Evolutionary conservation across 345 rosid species (phyloP).

Genomic region (Hypericum androsaemum): DNA sequence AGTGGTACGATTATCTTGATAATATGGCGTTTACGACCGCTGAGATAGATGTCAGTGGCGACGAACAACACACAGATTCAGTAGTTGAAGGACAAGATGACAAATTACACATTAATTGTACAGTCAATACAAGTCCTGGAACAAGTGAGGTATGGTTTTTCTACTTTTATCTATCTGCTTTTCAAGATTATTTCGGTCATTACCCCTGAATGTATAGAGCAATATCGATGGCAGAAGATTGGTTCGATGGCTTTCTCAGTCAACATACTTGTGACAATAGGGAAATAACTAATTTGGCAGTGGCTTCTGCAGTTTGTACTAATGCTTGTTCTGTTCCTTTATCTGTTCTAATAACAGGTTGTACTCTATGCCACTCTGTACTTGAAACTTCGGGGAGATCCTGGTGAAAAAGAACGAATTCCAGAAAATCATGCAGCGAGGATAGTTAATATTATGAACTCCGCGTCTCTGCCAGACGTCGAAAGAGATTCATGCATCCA

Average conservation of each 20-base stretch:
- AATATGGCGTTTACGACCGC: conserved; percentile 53
- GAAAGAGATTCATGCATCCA: conserved; percentile 38
- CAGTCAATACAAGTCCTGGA: conserved; percentile 73
- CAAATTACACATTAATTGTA: conserved; percentile 42
- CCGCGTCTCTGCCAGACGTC: conserved; percentile 24
- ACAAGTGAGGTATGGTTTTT: conserved; percentile 59
- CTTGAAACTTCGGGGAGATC: conserved; percentile 41
- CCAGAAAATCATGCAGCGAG: conserved; percentile 44
- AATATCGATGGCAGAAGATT: too few species aligned
- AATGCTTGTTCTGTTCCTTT: too few species aligned
- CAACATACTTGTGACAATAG: too few species aligned
- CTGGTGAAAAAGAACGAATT: conserved; percentile 22
- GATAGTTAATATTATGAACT: conserved; percentile 44
- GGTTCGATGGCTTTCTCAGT: too few species aligned
- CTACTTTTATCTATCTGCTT: neutral
- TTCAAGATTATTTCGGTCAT: neutral
- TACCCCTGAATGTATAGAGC: too few species aligned
- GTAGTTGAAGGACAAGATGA: conserved; percentile 26
- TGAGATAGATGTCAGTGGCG: conserved; percentile 31
- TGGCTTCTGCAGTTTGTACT: too few species aligned
- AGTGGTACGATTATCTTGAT: conserved; percentile 88
- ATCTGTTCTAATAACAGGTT: conserved; percentile 32
- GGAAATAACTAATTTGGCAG: too few species aligned
- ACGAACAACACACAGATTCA: conserved; percentile 27
- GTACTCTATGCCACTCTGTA: conserved; percentile 52